Base-by-base conservation (phyloP, 75 land plant species). In the Selaginella moellendorffii region DNA sequence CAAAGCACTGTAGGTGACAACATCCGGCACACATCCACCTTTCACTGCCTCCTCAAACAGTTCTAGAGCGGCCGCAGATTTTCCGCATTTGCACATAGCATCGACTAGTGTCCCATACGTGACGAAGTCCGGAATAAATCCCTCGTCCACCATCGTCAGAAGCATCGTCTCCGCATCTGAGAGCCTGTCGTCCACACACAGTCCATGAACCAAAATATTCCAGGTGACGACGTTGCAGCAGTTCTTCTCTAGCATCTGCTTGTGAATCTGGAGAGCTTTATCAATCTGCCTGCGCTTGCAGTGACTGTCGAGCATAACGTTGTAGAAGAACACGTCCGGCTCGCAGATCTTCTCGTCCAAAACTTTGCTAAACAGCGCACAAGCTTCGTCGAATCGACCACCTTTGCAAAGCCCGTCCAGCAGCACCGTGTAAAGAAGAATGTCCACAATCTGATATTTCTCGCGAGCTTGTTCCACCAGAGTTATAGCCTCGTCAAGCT, bases 31-130 rank as follows among this genome's bases (percentile, higher is more conserved):
- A 36, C 46, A 36, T 14, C 46, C 46, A 5, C 46, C 46, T 14
- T 36, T 36, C 5, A 36, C 46, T 5, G 46, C 46, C 46, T 36
- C 46, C 14, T 36, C 46, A 56, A 56, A 56, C 5, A 56, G 21
- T 21, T 56, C 21, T 56, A 56, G n/a, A 24, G n/a, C 59, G 9
- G 21, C 24, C 21, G 19, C 5, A 2, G 24, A n/a, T 21, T 21
- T 19, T 8, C 59, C 59, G 2, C 17, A 8, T 56, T 56, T 56
- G 19, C 59, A 56, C 5, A 56, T 2, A 56, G n/a, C 8, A 56
- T 56, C 59, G 2, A 56, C n/a, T 8, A 56, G 19, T 5, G 59
- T 56, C 19, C 59, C 59, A 19, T 56, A 56, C n/a, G 59, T 56
- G n/a, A 56, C 59, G n/a, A 9, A 8, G n/a, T 56, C 59, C 2